Evolutionary conservation across 2,329 filamentous ascomycete genomes (phyloP).

Genomic region (Fusarium pseudocircinatum): DNA sequence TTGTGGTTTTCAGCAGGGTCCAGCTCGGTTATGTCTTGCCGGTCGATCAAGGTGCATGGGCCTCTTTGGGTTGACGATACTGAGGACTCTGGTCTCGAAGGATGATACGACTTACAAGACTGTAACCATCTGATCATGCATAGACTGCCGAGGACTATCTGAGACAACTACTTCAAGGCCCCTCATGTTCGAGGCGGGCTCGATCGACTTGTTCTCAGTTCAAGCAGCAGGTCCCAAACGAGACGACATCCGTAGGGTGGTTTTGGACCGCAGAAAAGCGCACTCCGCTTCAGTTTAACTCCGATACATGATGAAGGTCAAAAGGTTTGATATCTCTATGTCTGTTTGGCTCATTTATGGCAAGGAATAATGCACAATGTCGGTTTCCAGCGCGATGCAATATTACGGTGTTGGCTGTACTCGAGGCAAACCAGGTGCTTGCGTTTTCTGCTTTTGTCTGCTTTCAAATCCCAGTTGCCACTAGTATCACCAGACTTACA

Average conservation of each 20-base stretch:
- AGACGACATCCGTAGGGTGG: slow-evolving; percentile 16
- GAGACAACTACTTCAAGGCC: background rate
- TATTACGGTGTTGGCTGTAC: too few species aligned
- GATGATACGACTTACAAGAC: background rate
- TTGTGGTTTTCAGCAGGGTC: slow-evolving; percentile 31
- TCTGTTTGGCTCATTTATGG: background rate
- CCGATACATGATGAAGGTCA: slow-evolving; percentile 6
- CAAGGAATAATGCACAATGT: background rate
- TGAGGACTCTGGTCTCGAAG: background rate
- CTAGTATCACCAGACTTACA: background rate
- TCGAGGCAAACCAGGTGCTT: background rate
- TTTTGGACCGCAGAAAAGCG: slow-evolving; percentile 29
- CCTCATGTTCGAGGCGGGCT: background rate
- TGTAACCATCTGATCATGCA: background rate
- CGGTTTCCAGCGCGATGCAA: background rate
- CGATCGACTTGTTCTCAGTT: slow-evolving; percentile 10
- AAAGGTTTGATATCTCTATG: background rate
- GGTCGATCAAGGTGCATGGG: slow-evolving; percentile 30
- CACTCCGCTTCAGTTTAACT: slow-evolving; percentile 17
- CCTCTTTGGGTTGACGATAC: slow-evolving; percentile 7
- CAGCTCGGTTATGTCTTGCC: slow-evolving; percentile 31
- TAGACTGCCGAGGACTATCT: background rate
- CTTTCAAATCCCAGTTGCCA: background rate
- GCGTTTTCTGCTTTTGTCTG: background rate
- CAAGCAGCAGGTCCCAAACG: background rate